Conservation (phyloP, 208 protist genomes). For the Acanthamoeba castellanii region DNA sequence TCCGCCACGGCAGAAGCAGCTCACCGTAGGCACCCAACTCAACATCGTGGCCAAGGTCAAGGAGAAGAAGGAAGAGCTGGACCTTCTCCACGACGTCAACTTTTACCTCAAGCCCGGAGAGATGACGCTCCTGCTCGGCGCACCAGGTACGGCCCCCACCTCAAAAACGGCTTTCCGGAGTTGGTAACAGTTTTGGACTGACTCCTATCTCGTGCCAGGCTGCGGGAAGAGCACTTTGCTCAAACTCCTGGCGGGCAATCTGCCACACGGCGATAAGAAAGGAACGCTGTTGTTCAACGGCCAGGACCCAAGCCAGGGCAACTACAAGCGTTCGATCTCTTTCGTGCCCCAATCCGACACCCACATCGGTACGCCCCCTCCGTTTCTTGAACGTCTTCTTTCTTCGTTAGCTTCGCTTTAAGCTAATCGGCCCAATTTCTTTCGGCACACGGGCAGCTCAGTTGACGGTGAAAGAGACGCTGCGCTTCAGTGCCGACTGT, state of each 20-base stretch:
- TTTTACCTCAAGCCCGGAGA: conserved; percentile 66
- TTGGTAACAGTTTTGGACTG: not conserved
- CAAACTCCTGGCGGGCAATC: conserved; percentile 68
- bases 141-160: not conserved
- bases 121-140: conserved; percentile 71
- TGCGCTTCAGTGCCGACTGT: conserved; percentile 79
- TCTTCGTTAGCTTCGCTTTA: not conserved
- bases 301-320: not conserved
- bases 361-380: not conserved
- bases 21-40: not conserved
- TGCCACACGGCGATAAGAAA: not conserved
- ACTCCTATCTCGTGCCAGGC: no score
- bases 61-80: conserved; percentile 11
- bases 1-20: not conserved
- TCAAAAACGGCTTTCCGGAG: not conserved
- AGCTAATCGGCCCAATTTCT: not conserved
- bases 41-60: not conserved
- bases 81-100: conserved; percentile 46
- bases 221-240: conserved; percentile 66
- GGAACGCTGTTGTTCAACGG: conserved; percentile 61
- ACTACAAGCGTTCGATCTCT: conserved; percentile 12
- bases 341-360: conserved; percentile 57
- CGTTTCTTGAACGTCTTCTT: not conserved
- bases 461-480: conserved; percentile 81
- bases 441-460: not conserved